phyloP scores from a whole-genome alignment of 306 rosid genomes.

The Acacia acuminata region DNA sequence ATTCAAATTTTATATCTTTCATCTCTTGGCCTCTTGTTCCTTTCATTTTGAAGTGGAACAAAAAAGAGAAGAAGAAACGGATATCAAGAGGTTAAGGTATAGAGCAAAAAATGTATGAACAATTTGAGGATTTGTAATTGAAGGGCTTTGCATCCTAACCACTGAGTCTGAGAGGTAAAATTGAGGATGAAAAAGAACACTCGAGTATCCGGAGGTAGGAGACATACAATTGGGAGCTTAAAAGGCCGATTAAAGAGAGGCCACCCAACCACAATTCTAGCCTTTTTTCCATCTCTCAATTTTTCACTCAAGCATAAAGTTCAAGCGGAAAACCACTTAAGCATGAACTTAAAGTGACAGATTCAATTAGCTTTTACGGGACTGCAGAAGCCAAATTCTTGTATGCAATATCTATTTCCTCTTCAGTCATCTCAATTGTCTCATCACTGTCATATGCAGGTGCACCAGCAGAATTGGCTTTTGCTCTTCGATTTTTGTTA shows the following conservation, averaged over 20 bases:
- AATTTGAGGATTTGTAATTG: neutral
- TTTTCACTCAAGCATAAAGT: neutral
- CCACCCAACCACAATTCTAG: neutral
- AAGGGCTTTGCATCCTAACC: neutral
- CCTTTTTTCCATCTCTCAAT: neutral
- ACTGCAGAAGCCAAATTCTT: slow-evolving; percentile 49
- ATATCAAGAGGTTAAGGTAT: neutral
- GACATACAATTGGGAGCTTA: neutral
- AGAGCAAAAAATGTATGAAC: neutral
- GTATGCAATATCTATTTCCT: slow-evolving; percentile 78
- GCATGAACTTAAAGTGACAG: slow-evolving; percentile 25
- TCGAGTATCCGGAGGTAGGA: neutral
- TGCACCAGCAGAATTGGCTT: slow-evolving; percentile 26
- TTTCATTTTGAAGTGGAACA: neutral
- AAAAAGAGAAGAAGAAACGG: neutral
- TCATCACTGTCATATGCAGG: slow-evolving; percentile 78
- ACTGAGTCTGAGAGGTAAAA: neutral
- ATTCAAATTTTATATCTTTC: neutral
- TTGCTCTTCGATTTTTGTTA: slow-evolving; percentile 33
- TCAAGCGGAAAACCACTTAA: neutral
- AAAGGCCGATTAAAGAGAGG: slow-evolving; percentile 14
- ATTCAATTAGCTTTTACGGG: slow-evolving; percentile 34
- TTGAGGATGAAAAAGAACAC: neutral
- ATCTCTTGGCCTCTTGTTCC: neutral
- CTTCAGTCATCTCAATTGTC: slow-evolving; percentile 88